A percentile compares a stretch with the other conserved stretches of the same genome.
Conservation (phyloP, 768 basidiomycete species). For the Rhodosporidiobolus sp. region DNA sequence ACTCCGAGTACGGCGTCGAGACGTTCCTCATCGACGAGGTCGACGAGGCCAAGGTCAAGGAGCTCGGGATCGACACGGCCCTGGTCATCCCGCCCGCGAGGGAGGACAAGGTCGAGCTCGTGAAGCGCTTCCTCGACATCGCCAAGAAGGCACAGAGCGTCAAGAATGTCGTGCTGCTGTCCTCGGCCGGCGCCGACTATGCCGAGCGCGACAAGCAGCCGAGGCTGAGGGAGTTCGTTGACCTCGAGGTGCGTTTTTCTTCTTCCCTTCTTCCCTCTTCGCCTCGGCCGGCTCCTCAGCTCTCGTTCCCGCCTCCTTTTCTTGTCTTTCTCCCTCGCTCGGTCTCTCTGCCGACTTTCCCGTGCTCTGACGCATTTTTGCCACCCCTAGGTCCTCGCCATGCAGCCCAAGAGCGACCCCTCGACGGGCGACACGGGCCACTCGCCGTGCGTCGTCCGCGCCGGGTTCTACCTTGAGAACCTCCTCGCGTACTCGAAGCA, state of each 20-base stretch:
- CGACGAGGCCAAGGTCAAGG: constrained; percentile 8
- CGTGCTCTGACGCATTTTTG: too few species aligned
- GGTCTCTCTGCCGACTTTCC: background rate
- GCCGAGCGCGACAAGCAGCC: constrained; percentile 23
- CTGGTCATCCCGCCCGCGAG: constrained; percentile 6
- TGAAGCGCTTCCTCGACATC: constrained; percentile 14
- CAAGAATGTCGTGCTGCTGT: constrained; percentile 10
- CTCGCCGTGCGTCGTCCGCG: constrained; percentile 17
- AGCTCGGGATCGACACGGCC: constrained; percentile 3
- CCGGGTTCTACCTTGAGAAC: constrained; percentile 22
- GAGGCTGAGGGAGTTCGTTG: constrained; percentile 11
- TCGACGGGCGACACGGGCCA: constrained; percentile 10
- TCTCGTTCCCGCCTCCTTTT: background rate
- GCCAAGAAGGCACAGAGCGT: constrained; percentile 14
- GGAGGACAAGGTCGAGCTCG: constrained; percentile 10
- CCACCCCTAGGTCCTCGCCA: background rate
- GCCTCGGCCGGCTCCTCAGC: too few species aligned
- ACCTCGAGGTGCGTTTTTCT: constrained; percentile 13
- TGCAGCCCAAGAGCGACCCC: constrained; percentile 9
- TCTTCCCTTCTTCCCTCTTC: background rate
- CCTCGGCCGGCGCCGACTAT: constrained; percentile 9
- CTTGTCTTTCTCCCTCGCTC: background rate
- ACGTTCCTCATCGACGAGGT: background rate
- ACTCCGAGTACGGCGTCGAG: constrained; percentile 1
- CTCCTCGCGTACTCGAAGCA: constrained; percentile 23